A percentile compares a stretch with the other conserved stretches of the same genome.
Evolutionary conservation across 2,329 filamentous ascomycete genomes (phyloP).

Genomic region (Akanthomyces uredinophilus): DNA sequence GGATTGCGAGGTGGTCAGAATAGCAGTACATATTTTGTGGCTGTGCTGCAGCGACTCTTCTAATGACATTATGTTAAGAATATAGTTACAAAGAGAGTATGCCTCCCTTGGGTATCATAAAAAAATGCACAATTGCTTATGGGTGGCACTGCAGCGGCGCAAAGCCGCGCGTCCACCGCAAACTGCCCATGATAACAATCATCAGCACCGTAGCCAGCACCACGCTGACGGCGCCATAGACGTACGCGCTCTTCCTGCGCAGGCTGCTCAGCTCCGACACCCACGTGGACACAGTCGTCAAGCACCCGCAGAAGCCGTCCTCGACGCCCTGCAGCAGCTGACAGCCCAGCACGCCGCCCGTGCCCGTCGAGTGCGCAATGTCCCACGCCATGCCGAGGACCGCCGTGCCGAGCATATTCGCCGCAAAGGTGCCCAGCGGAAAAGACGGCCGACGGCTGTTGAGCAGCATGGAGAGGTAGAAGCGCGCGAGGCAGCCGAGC

Average conservation of each 20-base stretch:
- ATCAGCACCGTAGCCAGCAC: constrained; percentile 51
- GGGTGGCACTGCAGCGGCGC: constrained; percentile 32
- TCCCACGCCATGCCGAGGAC: constrained; percentile 74
- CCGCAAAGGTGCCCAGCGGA: constrained; percentile 79
- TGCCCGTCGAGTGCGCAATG: constrained; percentile 59
- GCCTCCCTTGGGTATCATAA: not conserved
- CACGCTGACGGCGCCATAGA: constrained; percentile 62
- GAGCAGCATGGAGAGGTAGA: constrained; percentile 65
- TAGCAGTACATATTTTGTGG: not conserved
- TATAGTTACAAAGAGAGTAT: not conserved
- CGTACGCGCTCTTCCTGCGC: constrained; percentile 53
- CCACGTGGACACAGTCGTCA: constrained; percentile 65
- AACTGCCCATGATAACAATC: constrained; percentile 68
- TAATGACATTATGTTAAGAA: not conserved
- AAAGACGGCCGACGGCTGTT: constrained; percentile 65
- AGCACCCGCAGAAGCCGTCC: constrained; percentile 63
- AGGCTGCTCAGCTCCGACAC: constrained; percentile 54
- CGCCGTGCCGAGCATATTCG: constrained; percentile 72
- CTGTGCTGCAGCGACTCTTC: not conserved
- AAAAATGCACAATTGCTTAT: not conserved
- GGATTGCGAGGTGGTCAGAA: not conserved
- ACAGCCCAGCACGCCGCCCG: constrained; percentile 51
- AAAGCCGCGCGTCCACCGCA: constrained; percentile 64
- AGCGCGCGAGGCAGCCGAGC: constrained; percentile 68
- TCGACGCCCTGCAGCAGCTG: constrained; percentile 62